Evolutionary conservation across 2,329 filamentous ascomycete genomes (phyloP).

Genomic region (Dryadomyces quercus-mongolicae): DNA sequence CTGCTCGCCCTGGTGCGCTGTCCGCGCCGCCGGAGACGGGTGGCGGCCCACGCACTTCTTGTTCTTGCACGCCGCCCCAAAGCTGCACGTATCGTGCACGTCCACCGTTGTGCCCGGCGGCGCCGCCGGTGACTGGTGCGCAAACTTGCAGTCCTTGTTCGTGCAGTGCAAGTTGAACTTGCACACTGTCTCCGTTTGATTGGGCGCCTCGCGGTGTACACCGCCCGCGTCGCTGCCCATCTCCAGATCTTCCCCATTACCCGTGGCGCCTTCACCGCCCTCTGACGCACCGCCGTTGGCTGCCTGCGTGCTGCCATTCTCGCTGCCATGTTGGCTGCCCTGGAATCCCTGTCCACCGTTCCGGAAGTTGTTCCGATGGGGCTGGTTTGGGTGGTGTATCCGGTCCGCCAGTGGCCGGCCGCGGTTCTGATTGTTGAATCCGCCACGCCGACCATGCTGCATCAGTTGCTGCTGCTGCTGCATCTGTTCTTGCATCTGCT

Average conservation of each 20-base stretch:
- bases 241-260: constrained; percentile 47
- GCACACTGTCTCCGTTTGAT: constrained; percentile 61
- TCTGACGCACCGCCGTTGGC: neutral
- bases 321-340: constrained; percentile 16
- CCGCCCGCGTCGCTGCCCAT: constrained; percentile 27
- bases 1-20: constrained; percentile 67
- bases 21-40: constrained; percentile 75
- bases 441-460: constrained; percentile 30
- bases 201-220: constrained; percentile 37
- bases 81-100: constrained; percentile 67
- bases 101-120: constrained; percentile 68
- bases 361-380: constrained; percentile 34
- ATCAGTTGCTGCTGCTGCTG: constrained; percentile 42
- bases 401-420: constrained; percentile 64
- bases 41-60: constrained; percentile 85
- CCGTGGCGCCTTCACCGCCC: neutral
- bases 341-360: constrained; percentile 25
- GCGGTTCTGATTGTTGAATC: constrained; percentile 22
- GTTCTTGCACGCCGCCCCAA: constrained; percentile 90
- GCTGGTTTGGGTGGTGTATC: constrained; percentile 42
- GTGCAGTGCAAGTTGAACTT: constrained; percentile 83
- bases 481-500: constrained; percentile 54
- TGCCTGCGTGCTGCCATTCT: constrained; percentile 17
- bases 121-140: constrained; percentile 86
- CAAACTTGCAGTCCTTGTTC: constrained; percentile 82